These are phyloP conservation scores for Poronia punctata DNA, from an alignment of 495 filamentous ascomycete genomes.

Conservation along the genomic window DNA sequence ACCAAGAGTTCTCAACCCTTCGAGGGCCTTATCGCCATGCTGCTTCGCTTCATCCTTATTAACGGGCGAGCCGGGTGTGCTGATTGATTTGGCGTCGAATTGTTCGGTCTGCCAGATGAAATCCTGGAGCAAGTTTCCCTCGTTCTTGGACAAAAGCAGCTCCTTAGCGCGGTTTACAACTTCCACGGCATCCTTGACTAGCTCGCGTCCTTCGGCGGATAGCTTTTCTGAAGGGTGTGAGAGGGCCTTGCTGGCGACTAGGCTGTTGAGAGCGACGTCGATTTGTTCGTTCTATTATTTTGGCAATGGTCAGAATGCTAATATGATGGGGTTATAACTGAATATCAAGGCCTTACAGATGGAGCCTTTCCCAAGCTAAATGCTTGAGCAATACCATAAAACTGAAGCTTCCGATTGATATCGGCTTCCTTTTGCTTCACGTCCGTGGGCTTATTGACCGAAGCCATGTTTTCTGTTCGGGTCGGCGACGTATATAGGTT, in stretches of 20 bases:
- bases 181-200: constrained; percentile 70
- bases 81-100: constrained; percentile 54
- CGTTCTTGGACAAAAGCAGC: constrained; percentile 88
- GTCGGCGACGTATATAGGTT: neutral
- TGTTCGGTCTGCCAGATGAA: constrained; percentile 91
- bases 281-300: constrained; percentile 93
- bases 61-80: constrained; percentile 57
- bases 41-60: constrained; percentile 69
- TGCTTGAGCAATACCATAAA: constrained; percentile 85
- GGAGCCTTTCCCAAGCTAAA: constrained; percentile 88
- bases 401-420: constrained; percentile 88
- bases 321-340: neutral
- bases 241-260: constrained; percentile 60
- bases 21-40: constrained; percentile 70
- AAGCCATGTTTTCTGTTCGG: constrained; percentile 18
- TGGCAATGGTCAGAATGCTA: too few relatives aligned
- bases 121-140: constrained; percentile 88
- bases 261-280: constrained; percentile 85
- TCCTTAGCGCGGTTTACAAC: constrained; percentile 86
- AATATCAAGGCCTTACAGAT: constrained; percentile 54
- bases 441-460: constrained; percentile 61
- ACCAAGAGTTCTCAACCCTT: constrained; percentile 84
- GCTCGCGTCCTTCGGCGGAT: constrained; percentile 68
- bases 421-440: constrained; percentile 55
- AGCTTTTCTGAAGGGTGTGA: constrained; percentile 68